phyloP scores from a whole-genome alignment of 768 basidiomycete genomes.

The Galerina marginata region DNA sequence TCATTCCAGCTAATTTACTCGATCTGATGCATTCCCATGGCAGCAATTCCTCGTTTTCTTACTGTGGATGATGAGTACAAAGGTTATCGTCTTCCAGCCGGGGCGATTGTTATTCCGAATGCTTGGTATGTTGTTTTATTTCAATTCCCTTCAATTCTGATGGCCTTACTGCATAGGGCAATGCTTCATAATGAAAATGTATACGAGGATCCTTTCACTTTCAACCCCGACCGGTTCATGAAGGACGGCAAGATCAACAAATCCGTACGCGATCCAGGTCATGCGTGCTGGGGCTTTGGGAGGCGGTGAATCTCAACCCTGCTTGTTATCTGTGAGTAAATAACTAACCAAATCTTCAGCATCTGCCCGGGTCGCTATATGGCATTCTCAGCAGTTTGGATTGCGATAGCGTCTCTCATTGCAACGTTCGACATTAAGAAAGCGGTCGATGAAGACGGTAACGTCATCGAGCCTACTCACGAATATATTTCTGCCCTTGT shows the following conservation, averaged over 20 bases:
- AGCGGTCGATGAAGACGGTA: slow-evolving; percentile 23
- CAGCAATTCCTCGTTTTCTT: slow-evolving; percentile 18
- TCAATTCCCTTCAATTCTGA: not conserved
- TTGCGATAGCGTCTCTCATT: slow-evolving; percentile 27
- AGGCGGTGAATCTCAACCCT: slow-evolving; percentile 21
- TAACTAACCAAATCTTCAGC: not conserved
- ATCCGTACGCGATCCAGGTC: slow-evolving; percentile 28
- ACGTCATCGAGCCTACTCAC: slow-evolving; percentile 17
- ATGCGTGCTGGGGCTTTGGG: slow-evolving; percentile 40
- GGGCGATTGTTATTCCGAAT: slow-evolving; percentile 36
- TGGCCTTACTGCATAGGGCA: slow-evolving; percentile 33
- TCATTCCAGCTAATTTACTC: not conserved
- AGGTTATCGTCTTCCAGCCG: slow-evolving; percentile 35
- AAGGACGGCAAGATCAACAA: slow-evolving; percentile 31
- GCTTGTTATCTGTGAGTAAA: not conserved
- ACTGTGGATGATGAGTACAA: slow-evolving; percentile 31
- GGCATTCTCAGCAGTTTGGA: slow-evolving; percentile 31
- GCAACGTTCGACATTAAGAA: slow-evolving; percentile 29
- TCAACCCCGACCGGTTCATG: slow-evolving; percentile 47
- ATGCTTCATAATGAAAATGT: slow-evolving; percentile 42
- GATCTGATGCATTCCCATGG: not conserved
- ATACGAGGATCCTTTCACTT: slow-evolving; percentile 44
- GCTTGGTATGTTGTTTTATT: slow-evolving; percentile 30
- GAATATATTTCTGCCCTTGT: slow-evolving; percentile 23
- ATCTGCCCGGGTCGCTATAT: slow-evolving; percentile 32